These are phyloP conservation scores for Polyporus tsugae DNA, from an alignment of 1,284 basidiomycete species.

Conservation along the genomic window DNA sequence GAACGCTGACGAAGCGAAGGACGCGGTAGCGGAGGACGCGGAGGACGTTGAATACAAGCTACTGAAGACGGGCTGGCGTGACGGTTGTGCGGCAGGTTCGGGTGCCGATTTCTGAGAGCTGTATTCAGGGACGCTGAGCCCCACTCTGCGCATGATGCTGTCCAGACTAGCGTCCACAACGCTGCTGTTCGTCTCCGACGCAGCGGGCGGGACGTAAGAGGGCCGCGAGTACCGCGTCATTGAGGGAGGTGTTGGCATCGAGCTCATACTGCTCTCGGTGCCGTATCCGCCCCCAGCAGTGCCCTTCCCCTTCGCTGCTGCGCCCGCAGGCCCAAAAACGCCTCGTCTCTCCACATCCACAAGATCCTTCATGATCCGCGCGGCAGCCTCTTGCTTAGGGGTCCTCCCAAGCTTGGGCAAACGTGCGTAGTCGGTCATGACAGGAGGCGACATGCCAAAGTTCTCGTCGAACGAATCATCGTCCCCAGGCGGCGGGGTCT, in stretches of 20 bases:
- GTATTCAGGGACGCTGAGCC: slow-evolving; percentile 42
- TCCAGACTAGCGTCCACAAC: slow-evolving; percentile 49
- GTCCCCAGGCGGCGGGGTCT: slow-evolving; percentile 38
- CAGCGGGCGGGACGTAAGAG: slow-evolving; percentile 35
- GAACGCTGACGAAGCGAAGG: slow-evolving; percentile 10
- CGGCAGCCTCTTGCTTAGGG: slow-evolving; percentile 71
- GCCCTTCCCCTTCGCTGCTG: slow-evolving; percentile 21
- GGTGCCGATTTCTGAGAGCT: slow-evolving; percentile 5
- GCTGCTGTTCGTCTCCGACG: slow-evolving; percentile 53
- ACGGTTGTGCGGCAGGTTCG: slow-evolving; percentile 7
- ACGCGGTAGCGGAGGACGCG: slow-evolving; percentile 7
- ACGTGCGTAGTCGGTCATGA: slow-evolving; percentile 83
- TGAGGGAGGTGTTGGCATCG: slow-evolving; percentile 71
- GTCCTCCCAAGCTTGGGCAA: slow-evolving; percentile 64
- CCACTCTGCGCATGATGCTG: slow-evolving; percentile 61
- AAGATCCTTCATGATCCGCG: slow-evolving; percentile 69
- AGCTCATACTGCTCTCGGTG: slow-evolving; percentile 68
- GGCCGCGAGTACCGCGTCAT: slow-evolving; percentile 63
- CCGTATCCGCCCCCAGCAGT: slow-evolving; percentile 26
- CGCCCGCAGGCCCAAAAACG: slow-evolving; percentile 30
- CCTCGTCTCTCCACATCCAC: slow-evolving; percentile 45
- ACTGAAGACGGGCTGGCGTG: slow-evolving; percentile 20
- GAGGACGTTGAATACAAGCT: slow-evolving; percentile 5
- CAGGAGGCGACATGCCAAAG: slow-evolving; percentile 89
- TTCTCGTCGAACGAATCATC: slow-evolving; percentile 61